Evolutionary conservation across 192 early-diverging fungal genomes (phyloP).

Genomic region (Linnemannia hyalina): DNA sequence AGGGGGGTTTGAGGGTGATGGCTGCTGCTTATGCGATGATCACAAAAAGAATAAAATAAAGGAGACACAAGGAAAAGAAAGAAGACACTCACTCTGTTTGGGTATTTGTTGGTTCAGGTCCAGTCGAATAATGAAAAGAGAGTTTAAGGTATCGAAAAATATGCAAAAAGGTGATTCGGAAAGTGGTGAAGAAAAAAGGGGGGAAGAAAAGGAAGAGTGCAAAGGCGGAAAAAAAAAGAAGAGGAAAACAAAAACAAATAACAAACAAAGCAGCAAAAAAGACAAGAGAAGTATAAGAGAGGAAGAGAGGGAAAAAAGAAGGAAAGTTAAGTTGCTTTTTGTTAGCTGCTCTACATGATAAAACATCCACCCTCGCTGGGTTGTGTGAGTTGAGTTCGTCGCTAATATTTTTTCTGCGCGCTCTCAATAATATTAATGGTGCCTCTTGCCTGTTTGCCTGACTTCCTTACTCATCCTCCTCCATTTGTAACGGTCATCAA

Average conservation of each 20-base stretch:
- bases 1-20: background rate
- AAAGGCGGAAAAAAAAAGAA: background rate
- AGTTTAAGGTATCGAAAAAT: background rate
- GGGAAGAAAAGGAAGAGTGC: background rate
- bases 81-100: background rate
- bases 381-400: background rate
- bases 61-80: background rate
- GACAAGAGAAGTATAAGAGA: background rate
- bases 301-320: background rate
- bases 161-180: no score
- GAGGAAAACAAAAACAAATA: background rate
- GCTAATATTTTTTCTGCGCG: background rate
- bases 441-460: no score
- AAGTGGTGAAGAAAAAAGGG: background rate
- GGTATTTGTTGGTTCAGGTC: background rate
- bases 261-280: background rate
- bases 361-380: background rate
- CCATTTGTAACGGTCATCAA: background rate
- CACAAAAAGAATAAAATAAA: background rate
- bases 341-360: background rate
- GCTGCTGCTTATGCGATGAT: background rate
- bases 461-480: background rate
- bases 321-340: background rate
- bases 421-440: conserved; percentile 1
- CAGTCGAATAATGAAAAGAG: background rate